Conservation (phyloP, 495 filamentous ascomycete species). For the Neurospora sp. region DNA sequence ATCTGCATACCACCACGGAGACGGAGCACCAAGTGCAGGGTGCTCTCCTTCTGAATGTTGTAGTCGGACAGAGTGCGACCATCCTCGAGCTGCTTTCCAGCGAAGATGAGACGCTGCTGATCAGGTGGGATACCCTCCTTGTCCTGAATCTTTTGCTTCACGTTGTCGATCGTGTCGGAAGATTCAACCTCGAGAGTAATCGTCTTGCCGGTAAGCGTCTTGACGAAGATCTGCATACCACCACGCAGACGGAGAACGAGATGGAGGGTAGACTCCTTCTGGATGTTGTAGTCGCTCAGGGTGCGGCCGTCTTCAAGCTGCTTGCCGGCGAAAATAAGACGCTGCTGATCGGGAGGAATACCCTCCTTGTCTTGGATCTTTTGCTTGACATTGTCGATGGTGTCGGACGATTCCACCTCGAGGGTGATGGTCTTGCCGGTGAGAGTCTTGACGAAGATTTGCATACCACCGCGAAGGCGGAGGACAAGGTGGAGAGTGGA, state of each 20-base stretch:
- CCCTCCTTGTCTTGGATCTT: slow-evolving; percentile 90
- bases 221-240: slow-evolving; percentile 94
- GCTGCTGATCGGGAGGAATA: slow-evolving; percentile 89
- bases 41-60: slow-evolving; percentile 99
- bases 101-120: slow-evolving; percentile 98
- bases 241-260: slow-evolving; percentile 94
- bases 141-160: slow-evolving; percentile 93
- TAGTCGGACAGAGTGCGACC: slow-evolving; percentile 91
- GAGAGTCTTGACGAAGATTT: slow-evolving; percentile 85
- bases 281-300: slow-evolving; percentile 95
- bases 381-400: slow-evolving; percentile 88
- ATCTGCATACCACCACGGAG: slow-evolving; percentile 97
- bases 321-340: slow-evolving; percentile 95
- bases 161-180: slow-evolving; percentile 89
- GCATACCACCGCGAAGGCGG: slow-evolving; percentile 97
- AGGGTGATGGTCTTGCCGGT: slow-evolving; percentile 98
- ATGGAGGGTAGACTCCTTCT: slow-evolving; percentile 96
- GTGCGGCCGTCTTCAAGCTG: slow-evolving; percentile 75
- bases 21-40: slow-evolving; percentile 92
- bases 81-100: slow-evolving; percentile 72
- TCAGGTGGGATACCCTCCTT: slow-evolving; percentile 99
- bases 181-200: slow-evolving; percentile 88
- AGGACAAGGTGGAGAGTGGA: slow-evolving; percentile 92
- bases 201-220: slow-evolving; percentile 79
- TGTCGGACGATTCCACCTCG: slow-evolving; percentile 91